phyloP scores from a whole-genome alignment of 208 protist species.

The Crithidia brevicula region DNA sequence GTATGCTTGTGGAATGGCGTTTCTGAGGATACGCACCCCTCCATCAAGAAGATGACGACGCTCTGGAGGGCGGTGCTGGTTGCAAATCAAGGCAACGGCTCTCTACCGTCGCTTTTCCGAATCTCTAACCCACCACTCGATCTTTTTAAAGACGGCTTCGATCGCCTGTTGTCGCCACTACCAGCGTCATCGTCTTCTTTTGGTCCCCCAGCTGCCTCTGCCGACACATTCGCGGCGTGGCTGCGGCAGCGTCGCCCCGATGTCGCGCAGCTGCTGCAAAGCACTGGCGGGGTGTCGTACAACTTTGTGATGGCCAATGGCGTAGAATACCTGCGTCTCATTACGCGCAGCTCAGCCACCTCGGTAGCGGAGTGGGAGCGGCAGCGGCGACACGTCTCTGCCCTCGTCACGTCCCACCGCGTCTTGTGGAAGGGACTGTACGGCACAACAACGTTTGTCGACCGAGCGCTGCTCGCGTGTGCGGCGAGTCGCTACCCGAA shows the following conservation, averaged over 20 bases:
- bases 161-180: constrained; percentile 30
- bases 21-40: constrained; percentile 7
- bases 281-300: constrained; percentile 24
- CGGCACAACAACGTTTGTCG: constrained; percentile 52
- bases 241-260: constrained; percentile 23
- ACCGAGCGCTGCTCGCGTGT: constrained; percentile 40
- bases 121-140: constrained; percentile 14
- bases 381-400: constrained; percentile 25
- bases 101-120: constrained; percentile 21
- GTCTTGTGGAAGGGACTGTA: constrained; percentile 34
- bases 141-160: constrained; percentile 24
- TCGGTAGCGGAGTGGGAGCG: constrained; percentile 24
- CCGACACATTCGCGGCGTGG: constrained; percentile 33
- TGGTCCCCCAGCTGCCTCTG: neutral
- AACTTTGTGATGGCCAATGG: constrained; percentile 31
- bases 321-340: constrained; percentile 29
- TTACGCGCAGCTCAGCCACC: constrained; percentile 10
- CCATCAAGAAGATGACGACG: constrained; percentile 32
- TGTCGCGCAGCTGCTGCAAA: constrained; percentile 28
- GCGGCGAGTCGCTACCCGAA: constrained; percentile 24
- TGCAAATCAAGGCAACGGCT: constrained; percentile 26
- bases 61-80: constrained; percentile 48
- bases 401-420: constrained; percentile 18
- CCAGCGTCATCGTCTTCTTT: neutral
- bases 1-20: constrained; percentile 28